Conservation (phyloP, 495 filamentous ascomycete genomes). For the Podospora australis region DNA sequence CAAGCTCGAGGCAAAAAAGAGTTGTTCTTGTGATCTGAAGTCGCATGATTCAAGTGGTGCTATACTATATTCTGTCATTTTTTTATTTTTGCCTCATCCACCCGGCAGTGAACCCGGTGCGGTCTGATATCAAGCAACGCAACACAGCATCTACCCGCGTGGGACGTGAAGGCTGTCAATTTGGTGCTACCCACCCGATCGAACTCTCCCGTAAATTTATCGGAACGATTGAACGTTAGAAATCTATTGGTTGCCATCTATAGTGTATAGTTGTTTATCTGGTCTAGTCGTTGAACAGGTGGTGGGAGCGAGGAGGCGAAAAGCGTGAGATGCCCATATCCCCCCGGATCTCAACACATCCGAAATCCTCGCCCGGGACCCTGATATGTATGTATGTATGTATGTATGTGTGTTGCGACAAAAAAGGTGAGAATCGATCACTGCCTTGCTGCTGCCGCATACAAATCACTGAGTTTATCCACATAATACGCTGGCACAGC, state of each 20-base stretch:
- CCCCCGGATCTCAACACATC: not conserved
- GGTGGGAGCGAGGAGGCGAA: not conserved
- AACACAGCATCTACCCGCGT: not conserved
- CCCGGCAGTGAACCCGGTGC: not conserved
- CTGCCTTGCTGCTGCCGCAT: conserved; percentile 19
- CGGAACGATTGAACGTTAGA: not conserved
- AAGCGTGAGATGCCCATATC: not conserved
- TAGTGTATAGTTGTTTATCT: not conserved
- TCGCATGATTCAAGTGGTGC: not conserved
- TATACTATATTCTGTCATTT: not conserved
- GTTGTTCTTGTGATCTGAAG: not conserved
- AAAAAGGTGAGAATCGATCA: too few species aligned
- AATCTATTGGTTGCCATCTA: conserved; percentile 6
- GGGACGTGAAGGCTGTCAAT: not conserved
- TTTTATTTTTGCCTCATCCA: not conserved
- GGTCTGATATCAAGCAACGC: not conserved
- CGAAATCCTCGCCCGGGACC: too few species aligned
- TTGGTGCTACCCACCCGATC: too few species aligned
- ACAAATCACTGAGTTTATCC: conserved; percentile 74
- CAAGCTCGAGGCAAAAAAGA: not conserved
- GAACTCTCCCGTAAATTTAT: too few species aligned
- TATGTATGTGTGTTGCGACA: too few species aligned
- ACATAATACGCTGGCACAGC: conserved; percentile 72
- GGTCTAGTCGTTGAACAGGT: not conserved
- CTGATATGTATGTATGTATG: too few species aligned